Base-by-base conservation (phyloP, 2,329 filamentous ascomycete genomes). In the Thielaviopsis euricoi region DNA sequence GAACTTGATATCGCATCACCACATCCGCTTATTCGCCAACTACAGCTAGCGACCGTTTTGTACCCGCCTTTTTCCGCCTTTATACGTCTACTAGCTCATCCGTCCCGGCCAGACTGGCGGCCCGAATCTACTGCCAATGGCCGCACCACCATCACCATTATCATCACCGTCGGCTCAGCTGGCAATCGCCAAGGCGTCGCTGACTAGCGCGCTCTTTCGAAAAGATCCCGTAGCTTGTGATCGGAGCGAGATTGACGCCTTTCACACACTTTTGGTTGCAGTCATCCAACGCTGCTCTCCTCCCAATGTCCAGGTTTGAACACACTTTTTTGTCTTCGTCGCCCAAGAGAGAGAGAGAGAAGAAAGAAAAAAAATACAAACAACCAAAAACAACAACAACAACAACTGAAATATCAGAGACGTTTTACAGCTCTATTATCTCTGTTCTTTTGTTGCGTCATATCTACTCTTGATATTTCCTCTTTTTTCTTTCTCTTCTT, bases 261-360 rank as follows among this genome's bases (percentile, higher is more conserved):
- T 91, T 69, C 80, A 89, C 69, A 68, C 73, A 62, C 74, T 82
- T 60, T 76, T 93, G 65, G 78, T 83, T 69, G 73, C 76, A 67
- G 78, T 79, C 65, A 72, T 87, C 67, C 72, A 77, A 71, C 79
- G 82, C 74, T 91, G 87, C 79, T 87, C 86, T 66, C 78, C 82
- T 67, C 73, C 76, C 75, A 89, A 91, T 75, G 85, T 93, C 77
- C 87, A 93, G 87, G 87, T 93, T 87, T 89, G 85, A 76, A 68
- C 70, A 61, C 65, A 68, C 64, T 68, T 67, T 57, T 61, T 62
- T 60, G 57, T 33, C 55, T 53, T 61, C 58, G 58, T 54, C 55
- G 49, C 59, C 61, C 57, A 46, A 58, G 59, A 58, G n/a, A 29
- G 13, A 61, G 12, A 48, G 12, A 19, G 21, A 48, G 3, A 48